Evolutionary conservation across 129 eudicot species (phyloP), one percentile per base, ranked within the genome.

Genomic region (Calendula officinalis): DNA sequence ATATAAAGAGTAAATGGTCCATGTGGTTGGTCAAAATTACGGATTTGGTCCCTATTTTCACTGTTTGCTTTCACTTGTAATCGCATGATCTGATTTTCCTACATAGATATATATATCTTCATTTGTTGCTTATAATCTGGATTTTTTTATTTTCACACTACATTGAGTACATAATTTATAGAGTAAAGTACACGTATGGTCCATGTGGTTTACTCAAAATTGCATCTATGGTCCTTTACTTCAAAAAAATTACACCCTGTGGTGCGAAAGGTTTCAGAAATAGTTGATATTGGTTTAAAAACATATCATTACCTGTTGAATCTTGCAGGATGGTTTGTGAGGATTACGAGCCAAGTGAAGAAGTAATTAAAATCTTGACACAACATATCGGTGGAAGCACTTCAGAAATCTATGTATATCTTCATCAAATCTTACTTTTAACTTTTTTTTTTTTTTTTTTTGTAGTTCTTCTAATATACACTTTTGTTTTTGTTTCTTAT

Each of bases 361-460:
- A 92, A 64, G 91, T 88, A 69, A 67, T 83, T 15, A 48, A 79
- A 40, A 71, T 80, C 65, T 70, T 92, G 80, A 77, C 77, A 62
- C 95, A 79, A 38, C 75, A 64, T 68, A 73, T 92, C 58, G 89
- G 96, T 56, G 96, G 95, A 43, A 72, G 76, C 64, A 41, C 78
- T 69, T 61, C 76, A 56, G 96, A 88, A 77, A 85, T 92, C 69
- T 70, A 78, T 84, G 98, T 92, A 82, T 71, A 52, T 52, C 51
- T 22, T 17, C 39, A 57, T 34, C 60, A 72, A 49, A 35, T 46
- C 66, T 17, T 64, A 42, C 61, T 64, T 60, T 36, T 62, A 54
- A 34, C n/a, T 14, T 41, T 63, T 11, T 43, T 41, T 35, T 8
- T 9, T 35, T 10, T 56, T 22, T 49, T 70, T 68, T 27, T 37